Conservation (phyloP, 768 basidiomycete species). For the Lactarius sp. region DNA sequence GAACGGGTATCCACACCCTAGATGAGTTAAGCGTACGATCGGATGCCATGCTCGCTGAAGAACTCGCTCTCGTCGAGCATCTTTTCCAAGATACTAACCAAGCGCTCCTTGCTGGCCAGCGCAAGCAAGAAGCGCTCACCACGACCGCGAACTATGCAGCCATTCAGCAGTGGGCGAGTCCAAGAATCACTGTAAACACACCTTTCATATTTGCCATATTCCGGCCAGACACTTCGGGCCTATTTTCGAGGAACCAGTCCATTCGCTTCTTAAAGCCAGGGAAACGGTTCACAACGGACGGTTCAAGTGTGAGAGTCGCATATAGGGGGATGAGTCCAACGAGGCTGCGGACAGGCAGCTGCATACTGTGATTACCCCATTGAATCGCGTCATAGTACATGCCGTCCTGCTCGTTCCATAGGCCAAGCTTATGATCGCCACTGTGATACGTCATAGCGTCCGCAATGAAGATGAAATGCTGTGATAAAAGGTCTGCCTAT, state of each 20-base stretch:
- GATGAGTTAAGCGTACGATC: slow-evolving; percentile 62
- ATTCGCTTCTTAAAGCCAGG: slow-evolving; percentile 98
- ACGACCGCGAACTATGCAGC: slow-evolving; percentile 44
- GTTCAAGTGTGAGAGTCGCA: slow-evolving; percentile 91
- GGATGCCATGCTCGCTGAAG: slow-evolving; percentile 89
- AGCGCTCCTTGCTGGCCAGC: slow-evolving; percentile 84
- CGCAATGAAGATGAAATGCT: slow-evolving; percentile 98
- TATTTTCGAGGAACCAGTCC: slow-evolving; percentile 97
- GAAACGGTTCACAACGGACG: slow-evolving; percentile 80
- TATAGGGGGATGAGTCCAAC: slow-evolving; percentile 98
- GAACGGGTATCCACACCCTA: background rate
- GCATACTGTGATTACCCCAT: slow-evolving; percentile 80
- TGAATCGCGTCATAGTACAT: slow-evolving; percentile 99
- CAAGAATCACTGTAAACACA: slow-evolving; percentile 30
- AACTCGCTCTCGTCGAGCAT: slow-evolving; percentile 99
- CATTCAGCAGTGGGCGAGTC: slow-evolving; percentile 26
- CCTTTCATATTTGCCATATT: slow-evolving; percentile 98
- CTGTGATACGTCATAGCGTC: slow-evolving; percentile 95
- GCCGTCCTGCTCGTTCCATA: slow-evolving; percentile 97
- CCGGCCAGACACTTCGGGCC: slow-evolving; percentile 78
- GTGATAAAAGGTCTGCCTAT: slow-evolving; percentile 20
- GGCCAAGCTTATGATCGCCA: slow-evolving; percentile 69
- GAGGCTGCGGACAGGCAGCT: slow-evolving; percentile 88
- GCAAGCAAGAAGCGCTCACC: slow-evolving; percentile 87
- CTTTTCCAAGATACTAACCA: slow-evolving; percentile 84